Evolutionary conservation across 257 asterid species (phyloP).

Genomic region (Solanum phureja): DNA sequence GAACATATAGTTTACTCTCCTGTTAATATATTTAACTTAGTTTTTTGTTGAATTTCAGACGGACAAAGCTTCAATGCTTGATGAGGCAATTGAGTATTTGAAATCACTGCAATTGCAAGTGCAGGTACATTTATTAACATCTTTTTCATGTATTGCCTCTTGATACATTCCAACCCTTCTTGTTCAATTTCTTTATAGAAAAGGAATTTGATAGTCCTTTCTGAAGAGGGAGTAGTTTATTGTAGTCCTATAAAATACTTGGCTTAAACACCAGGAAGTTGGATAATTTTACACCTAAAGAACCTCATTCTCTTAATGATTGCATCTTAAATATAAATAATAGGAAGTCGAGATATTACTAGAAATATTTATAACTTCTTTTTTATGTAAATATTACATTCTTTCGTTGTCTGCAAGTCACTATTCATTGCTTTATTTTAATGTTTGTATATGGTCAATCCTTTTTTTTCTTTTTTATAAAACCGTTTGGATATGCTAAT

Average conservation of each 20-base stretch:
- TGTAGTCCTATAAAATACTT: not conserved
- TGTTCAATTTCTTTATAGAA: not conserved
- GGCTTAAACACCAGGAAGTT: not conserved
- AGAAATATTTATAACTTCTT: not conserved
- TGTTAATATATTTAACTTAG: not conserved
- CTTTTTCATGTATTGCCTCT: not conserved
- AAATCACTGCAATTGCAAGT: slow-evolving; percentile 78
- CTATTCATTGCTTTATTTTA: not conserved
- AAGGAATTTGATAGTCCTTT: not conserved
- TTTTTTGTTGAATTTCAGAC: slow-evolving; percentile 30
- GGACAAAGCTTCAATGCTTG: slow-evolving; percentile 82
- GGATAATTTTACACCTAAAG: not conserved
- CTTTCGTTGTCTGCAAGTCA: not conserved
- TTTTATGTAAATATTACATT: not conserved
- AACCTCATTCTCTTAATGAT: not conserved
- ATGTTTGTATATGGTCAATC: not conserved
- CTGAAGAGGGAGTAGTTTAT: not conserved
- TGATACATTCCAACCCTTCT: not conserved
- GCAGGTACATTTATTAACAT: slow-evolving; percentile 36
- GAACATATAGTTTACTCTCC: not conserved
- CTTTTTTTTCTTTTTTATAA: not conserved
- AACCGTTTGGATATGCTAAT: not conserved
- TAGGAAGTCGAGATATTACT: not conserved
- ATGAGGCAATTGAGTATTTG: slow-evolving; percentile 78
- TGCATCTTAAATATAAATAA: not conserved